Evolutionary conservation across 1,284 basidiomycete genomes (phyloP).

Genomic region (Microbotryomycetes sp.): DNA sequence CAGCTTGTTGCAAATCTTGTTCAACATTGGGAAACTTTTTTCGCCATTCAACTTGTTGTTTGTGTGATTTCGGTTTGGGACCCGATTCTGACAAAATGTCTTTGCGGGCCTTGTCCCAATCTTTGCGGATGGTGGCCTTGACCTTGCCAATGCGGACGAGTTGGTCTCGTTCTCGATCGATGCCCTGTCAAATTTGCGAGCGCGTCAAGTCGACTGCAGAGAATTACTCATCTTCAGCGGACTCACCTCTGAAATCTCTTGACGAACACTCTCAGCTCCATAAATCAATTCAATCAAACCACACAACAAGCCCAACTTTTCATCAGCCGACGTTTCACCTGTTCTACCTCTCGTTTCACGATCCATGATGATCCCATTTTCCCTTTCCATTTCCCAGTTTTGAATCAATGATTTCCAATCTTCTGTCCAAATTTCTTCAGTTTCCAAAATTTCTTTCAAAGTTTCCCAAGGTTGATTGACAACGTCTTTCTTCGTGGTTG

Average conservation of each 20-base stretch:
- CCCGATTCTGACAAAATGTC: neutral
- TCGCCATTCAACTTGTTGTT: neutral
- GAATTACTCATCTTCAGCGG: too few species aligned
- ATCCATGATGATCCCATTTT: neutral
- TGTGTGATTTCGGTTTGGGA: neutral
- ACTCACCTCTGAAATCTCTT: neutral
- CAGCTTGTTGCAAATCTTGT: neutral
- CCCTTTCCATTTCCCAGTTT: neutral
- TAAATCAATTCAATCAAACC: neutral
- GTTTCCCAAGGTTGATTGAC: neutral
- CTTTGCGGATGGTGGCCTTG: neutral
- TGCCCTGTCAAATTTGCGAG: neutral
- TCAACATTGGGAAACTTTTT: neutral
- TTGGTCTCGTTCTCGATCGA: neutral
- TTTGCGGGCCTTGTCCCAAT: neutral
- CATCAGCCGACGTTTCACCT: neutral
- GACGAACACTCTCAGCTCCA: neutral
- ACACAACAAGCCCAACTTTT: neutral
- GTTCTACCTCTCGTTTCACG: neutral
- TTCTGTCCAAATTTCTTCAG: neutral
- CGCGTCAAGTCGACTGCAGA: neutral
- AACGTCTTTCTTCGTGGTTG: neutral
- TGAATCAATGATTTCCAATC: neutral
- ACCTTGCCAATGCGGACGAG: neutral
- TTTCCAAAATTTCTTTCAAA: neutral